phyloP scores from a whole-genome alignment of 163 green algal genomes.

The Coccomyxa subellipsoidea region DNA sequence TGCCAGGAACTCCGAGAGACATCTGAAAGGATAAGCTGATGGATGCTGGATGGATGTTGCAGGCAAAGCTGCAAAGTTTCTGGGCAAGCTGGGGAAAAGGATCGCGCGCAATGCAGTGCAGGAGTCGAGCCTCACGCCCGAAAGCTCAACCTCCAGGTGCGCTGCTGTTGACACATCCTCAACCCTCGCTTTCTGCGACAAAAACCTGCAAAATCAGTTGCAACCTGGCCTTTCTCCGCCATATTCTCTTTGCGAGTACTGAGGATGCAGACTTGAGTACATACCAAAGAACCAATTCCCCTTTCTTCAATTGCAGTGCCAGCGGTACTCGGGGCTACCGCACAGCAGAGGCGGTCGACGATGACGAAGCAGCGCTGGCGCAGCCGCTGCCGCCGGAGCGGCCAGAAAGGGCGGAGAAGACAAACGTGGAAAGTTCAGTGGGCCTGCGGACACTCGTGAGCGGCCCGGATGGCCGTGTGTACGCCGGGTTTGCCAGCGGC shows the following conservation, averaged over 20 bases:
- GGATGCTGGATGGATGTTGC: no score
- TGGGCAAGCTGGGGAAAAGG: conserved; percentile 49
- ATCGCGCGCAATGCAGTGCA: conserved; percentile 22
- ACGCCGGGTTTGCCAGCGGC: conserved; percentile 54
- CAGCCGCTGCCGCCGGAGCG: background rate
- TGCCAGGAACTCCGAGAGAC: no score
- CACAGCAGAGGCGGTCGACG: background rate
- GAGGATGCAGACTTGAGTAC: no score
- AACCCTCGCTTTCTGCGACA: no score
- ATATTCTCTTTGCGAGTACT: no score
- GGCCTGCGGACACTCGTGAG: conserved; percentile 19
- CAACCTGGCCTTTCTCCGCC: no score
- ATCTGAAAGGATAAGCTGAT: no score
- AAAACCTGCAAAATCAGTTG: no score
- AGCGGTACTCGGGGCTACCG: background rate
- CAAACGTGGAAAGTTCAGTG: background rate
- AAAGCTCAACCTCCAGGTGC: background rate
- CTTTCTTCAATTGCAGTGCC: background rate
- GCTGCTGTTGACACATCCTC: no score
- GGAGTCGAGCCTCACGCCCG: background rate
- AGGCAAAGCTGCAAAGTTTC: conserved; percentile 47
- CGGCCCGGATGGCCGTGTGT: conserved; percentile 41
- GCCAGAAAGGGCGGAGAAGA: background rate
- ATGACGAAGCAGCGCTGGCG: conserved; percentile 1
- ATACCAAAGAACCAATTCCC: no score